Evolutionary conservation across 306 rosid genomes (phyloP), one percentile per base, ranked within the genome.

Genomic region (Herpetospermum pedunculosum): DNA sequence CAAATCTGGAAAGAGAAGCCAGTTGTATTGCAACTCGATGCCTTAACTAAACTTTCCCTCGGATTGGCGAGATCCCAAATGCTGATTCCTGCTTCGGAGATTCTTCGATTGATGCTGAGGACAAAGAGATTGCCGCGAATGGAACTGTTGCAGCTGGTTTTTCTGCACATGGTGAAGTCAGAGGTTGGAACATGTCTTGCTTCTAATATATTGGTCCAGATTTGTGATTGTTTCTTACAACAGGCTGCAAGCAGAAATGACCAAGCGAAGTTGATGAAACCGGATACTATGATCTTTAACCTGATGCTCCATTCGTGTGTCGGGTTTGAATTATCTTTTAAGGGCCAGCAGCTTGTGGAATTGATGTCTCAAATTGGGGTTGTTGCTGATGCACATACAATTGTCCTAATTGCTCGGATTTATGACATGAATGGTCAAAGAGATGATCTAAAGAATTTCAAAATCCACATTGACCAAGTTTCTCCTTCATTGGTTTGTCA

Each of bases 221-320:
- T 87, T 75, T 86, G 91, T 82, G 87, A 83, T 60, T 54, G 78
- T 54, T 90, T 78, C 81, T 80, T 35, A 69, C 29, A 4, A 28
- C 81, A 72, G 75, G 74, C 67, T 73, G 84, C 74, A 53, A 82
- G 76, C 28, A 84, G 81, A 44, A 75, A 60, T 65, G 72, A 75
- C 26, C 62, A 43, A 8, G 91, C 81, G 1, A 79, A 77, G 71
- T 8, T 1, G 70, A 58, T 86, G 50, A 85, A 85, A 79, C 89
- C 83, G 0, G 90, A 84, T 77, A 83, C 92, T 4, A 50, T 80
- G 87, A 73, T 91, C 44, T 89, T 91, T 85, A 91, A 86, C 83
- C 87, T 93, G 60, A 85, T 89, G 49, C 97, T 91, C 74, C 88
- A 88, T 80, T 91, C 94, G 55, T 93, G 98, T 74, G 96, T 83